Evolutionary conservation across 441 rosid genomes (phyloP).

Genomic region (Gossypium gossypioides): DNA sequence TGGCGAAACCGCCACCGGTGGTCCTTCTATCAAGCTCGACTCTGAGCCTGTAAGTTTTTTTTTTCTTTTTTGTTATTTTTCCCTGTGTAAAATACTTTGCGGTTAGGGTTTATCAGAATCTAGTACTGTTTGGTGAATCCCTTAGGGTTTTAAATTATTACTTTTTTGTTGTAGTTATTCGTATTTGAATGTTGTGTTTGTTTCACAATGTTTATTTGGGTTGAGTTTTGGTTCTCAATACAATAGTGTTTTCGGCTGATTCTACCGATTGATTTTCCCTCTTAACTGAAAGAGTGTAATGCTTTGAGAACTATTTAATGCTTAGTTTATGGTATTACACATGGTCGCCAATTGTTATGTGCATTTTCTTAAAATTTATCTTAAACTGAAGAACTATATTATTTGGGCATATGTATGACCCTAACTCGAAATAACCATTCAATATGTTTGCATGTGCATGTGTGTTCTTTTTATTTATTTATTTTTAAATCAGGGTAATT

Average conservation of each 20-base stretch:
- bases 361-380: not conserved
- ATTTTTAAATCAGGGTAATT: not conserved
- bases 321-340: not conserved
- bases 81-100: not conserved
- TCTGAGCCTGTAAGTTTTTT: conserved; percentile 71
- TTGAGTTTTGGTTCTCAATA: not conserved
- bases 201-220: not conserved
- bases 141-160: not conserved
- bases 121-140: not conserved
- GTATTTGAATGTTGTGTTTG: not conserved
- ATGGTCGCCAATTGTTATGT: not conserved
- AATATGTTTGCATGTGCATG: not conserved
- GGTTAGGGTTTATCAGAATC: conserved; percentile 5
- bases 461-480: not conserved
- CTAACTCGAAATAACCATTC: not conserved
- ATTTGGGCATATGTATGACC: not conserved
- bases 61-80: not conserved
- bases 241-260: not conserved
- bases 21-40: conserved; percentile 72
- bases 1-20: conserved; percentile 74
- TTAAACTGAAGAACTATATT: not conserved
- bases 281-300: not conserved
- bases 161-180: not conserved
- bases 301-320: not conserved
- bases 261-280: not conserved